Base-by-base conservation (phyloP, 2,329 filamentous ascomycete genomes). In the Aspergillus unguis region DNA sequence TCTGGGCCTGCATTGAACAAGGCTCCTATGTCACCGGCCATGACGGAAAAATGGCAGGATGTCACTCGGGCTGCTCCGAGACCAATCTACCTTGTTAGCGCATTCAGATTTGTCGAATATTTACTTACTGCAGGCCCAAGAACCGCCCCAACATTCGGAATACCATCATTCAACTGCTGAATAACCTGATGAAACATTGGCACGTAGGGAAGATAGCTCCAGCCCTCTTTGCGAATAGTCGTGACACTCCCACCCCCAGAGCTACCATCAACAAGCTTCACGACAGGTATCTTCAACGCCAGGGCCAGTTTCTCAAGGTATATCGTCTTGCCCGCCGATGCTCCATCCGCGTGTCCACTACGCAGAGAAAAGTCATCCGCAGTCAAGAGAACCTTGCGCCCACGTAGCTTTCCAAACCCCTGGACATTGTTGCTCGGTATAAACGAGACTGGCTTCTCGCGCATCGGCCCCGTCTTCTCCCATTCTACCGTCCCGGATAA, bases 1-100 rank as follows among this genome's bases (percentile, higher is more conserved):
- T 80, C 80, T 0, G 83, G 83, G 0, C 84, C 84, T 5, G 84
- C 84, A 62, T 86, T 86, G 62, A 86, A 85, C 26, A 86, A 62
- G 1, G 76, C 75, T 0, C 83, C 84, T 1, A 86, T 74, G 62
- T 86, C 81, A 4, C 72, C 81, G 3, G 83, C 82, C 83, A 86
- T 86, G 32, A 86, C 83, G 1, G 78, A 82, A 61, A 86, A 86
- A 62, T 86, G 84, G 42, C 82, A 85, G 1, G 77, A 75, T 1
- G 83, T 80, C 0, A 85, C 82, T 37, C 83, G 71, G 1, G 83
- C 83, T 3, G 83, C 82, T 6, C 84, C 83, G 2, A 86, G 70
- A 0, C 84, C 84, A 55, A 86, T 84, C 70, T 71, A 35, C 8
- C 11, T 23, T 53, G 9, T 41, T 48, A 42, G 32, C 28, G 54